Base-by-base conservation (phyloP, 306 rosid species). In the Datisca glomerata region DNA sequence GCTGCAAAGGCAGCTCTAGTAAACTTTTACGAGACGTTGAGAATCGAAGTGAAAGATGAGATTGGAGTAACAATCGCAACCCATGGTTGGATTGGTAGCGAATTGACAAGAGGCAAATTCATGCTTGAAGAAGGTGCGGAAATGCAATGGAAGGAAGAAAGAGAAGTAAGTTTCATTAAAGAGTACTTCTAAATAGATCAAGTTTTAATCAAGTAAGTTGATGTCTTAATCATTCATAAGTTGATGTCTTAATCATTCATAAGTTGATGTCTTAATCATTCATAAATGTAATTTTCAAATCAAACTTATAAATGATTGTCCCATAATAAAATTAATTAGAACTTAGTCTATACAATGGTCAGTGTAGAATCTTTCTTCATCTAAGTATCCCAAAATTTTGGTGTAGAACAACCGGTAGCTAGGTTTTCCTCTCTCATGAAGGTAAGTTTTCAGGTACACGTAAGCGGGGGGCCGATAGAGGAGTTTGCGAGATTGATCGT, bases 141-240 rank as follows among this genome's bases (percentile, higher is more conserved):
- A 21, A 81, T 86, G 92, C 94, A 81, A 41, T 73, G 96, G 79
- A 86, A 79, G 51, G 94, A 76, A 67, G 96, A 78, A 57, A 73
- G 94, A 73, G 96, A 86, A 64, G 94, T 78, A 33, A 57, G n/a
- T n/a, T n/a, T n/a, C n/a, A n/a, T n/a, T n/a, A n/a, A n/a, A n/a
- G n/a, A n/a, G n/a, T n/a, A n/a, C n/a, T n/a, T n/a, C n/a, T n/a
- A n/a, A n/a, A n/a, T n/a, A n/a, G n/a, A n/a, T n/a, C n/a, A n/a
- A n/a, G n/a, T n/a, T n/a, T n/a, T n/a, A n/a, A n/a, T n/a, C n/a
- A n/a, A n/a, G n/a, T n/a, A n/a, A n/a, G n/a, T n/a, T n/a, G n/a
- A n/a, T n/a, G n/a, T n/a, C n/a, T n/a, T n/a, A n/a, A n/a, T n/a
- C n/a, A n/a, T n/a, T n/a, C n/a, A n/a, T n/a, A n/a, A n/a, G n/a